These are phyloP conservation scores for Vicia faba DNA, from an alignment of 306 rosid species.

Conservation along the genomic window DNA sequence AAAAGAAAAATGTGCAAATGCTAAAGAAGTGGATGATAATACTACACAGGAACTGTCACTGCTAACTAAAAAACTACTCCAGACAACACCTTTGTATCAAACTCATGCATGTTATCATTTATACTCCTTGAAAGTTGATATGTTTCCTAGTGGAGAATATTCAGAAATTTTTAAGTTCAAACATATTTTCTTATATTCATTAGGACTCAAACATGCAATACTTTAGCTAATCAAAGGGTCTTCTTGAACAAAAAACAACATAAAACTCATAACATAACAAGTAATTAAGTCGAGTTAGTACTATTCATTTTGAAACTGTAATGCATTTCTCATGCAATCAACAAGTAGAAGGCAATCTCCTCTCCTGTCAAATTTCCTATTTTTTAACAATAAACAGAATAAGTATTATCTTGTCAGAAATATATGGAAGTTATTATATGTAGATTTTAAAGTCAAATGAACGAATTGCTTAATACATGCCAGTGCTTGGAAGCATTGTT, in stretches of 20 bases:
- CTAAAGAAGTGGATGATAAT: constrained; percentile 15
- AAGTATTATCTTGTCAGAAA: constrained; percentile 13
- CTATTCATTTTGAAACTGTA: constrained; percentile 5
- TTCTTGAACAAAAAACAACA: constrained; percentile 23
- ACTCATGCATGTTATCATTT: neutral
- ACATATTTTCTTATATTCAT: neutral
- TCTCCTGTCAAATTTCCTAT: neutral
- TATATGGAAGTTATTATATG: constrained; percentile 29
- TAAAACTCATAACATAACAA: neutral
- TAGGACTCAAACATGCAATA: neutral
- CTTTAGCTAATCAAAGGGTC: neutral
- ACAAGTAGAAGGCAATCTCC: constrained; percentile 2
- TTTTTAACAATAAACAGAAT: neutral
- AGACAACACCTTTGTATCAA: neutral
- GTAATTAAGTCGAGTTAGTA: constrained; percentile 19
- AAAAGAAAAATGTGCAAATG: constrained; percentile 9
- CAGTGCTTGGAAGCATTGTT: neutral
- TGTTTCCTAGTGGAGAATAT: constrained; percentile 8
- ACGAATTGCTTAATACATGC: constrained; percentile 13
- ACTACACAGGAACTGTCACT: neutral
- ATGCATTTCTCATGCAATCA: constrained; percentile 1
- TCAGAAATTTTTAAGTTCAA: constrained; percentile 33
- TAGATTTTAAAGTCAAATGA: constrained; percentile 29
- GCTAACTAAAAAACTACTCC: neutral
- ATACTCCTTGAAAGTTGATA: neutral